These are phyloP conservation scores for Akanthomyces uredinophilus DNA, from an alignment of 2,329 filamentous ascomycete genomes.

Conservation along the genomic window DNA sequence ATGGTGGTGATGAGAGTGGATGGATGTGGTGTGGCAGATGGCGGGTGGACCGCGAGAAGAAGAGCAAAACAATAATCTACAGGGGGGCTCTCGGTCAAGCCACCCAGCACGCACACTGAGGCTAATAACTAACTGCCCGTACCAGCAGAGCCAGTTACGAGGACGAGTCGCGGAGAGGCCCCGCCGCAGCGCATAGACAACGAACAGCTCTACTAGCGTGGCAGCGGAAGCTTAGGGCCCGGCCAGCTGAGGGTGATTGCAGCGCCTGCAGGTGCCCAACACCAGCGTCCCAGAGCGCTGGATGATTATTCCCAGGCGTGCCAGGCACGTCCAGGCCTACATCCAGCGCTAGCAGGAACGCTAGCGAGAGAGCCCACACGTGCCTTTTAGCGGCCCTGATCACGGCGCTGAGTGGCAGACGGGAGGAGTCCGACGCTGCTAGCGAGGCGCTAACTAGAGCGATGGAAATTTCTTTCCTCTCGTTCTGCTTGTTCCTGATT, in stretches of 20 bases:
- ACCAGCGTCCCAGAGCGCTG: neutral
- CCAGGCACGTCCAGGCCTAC: neutral
- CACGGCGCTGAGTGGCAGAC: neutral
- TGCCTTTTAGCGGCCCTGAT: neutral
- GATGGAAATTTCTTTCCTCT: neutral
- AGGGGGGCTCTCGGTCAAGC: too few species aligned
- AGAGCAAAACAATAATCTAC: neutral
- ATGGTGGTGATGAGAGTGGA: neutral
- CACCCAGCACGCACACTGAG: too few species aligned
- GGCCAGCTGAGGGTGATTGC: neutral
- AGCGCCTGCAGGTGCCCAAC: neutral
- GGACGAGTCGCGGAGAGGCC: neutral
- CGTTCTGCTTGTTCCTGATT: neutral
- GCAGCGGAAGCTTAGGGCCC: too few species aligned
- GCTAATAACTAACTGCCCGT: too few species aligned
- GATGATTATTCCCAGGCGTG: neutral
- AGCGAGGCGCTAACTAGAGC: neutral
- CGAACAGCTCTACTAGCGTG: neutral
- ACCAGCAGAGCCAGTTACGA: neutral
- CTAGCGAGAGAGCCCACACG: neutral
- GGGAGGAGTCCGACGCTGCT: neutral
- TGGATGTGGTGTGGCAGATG: neutral
- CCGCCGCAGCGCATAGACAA: conserved; percentile 3
- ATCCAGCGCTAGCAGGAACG: neutral
- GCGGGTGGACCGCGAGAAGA: neutral